Base-by-base conservation (phyloP, 306 rosid species). In the Casuarina equisetifolia region DNA sequence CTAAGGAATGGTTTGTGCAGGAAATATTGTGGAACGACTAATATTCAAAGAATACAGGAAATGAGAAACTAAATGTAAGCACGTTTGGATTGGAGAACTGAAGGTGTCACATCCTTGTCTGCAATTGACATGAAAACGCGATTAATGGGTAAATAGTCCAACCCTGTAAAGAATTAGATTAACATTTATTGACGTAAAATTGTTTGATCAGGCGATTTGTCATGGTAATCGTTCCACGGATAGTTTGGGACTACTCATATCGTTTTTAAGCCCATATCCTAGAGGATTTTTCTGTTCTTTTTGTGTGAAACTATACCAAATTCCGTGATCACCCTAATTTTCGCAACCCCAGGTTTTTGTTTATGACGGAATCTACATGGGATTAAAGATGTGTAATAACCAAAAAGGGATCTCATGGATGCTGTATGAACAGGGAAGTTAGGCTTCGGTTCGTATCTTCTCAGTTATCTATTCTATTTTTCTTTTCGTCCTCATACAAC, bases 1-100 rank as follows among this genome's bases (percentile, higher is more conserved):
- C 61, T 62, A 70, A n/a, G 84, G 79, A 58, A 78, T 66, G 79
- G 64, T 61, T 35, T 84, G 71, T 81, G 91, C 90, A 81, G 94
- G 87, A 79, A 84, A 45, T 62, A 75, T 40, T 80, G 12, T 67
- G 49, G 46, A 66, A 67, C 46, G 16, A 66, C 25, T 58, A 25
- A 25, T 67, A 42, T 67, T n/a, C 50, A 40, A 67, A 67, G 71
- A 58, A 72, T 48, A 72, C 42, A 48, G 50, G 48, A 69, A 55
- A 36, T 50, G 69, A 59, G 36, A 57, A 38, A 70, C 20, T 40
- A 7, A 64, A 66, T 81, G 76, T 67, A 46, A 70, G 39, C 38
- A 32, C 67, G 71, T 20, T 45, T 58, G 72, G 68, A 46, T 13
- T 61, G 25, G 52, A 67, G 25, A 32, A 13, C 40, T 44, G 45